Percentiles rank a stretch among this genome's conserved stretches.
Conservation (phyloP, 139 green algal genomes). For the Pedinophyceae sp. region DNA sequence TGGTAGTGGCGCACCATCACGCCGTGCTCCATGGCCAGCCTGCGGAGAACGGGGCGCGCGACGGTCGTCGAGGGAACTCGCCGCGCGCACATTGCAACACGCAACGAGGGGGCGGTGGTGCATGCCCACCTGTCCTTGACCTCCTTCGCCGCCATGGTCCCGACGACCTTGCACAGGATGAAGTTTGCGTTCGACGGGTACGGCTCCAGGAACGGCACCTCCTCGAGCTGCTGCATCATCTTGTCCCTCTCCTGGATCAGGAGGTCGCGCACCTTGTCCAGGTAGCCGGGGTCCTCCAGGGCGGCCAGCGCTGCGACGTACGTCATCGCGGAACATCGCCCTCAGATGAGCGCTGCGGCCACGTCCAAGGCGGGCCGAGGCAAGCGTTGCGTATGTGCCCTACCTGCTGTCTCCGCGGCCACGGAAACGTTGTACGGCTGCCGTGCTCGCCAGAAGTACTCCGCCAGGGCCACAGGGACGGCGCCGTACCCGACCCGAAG, state of each 20-base stretch:
- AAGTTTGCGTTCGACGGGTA: constrained; percentile 91
- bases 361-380: too few species aligned
- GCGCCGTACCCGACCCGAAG: constrained; percentile 38
- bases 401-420: constrained; percentile 69
- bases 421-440: constrained; percentile 98
- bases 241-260: constrained; percentile 68
- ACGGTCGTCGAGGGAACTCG: too few species aligned
- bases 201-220: constrained; percentile 70
- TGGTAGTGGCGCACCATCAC: constrained; percentile 88
- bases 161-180: constrained; percentile 70
- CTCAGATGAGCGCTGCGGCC: constrained; percentile 58
- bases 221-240: constrained; percentile 40
- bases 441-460: constrained; percentile 93
- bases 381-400: too few species aligned
- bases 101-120: too few species aligned
- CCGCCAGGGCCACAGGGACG: constrained; percentile 35
- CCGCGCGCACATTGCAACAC: too few species aligned
- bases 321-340: neutral
- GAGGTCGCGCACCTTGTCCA: constrained; percentile 35
- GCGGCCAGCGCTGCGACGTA: constrained; percentile 26
- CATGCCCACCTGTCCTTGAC: too few species aligned
- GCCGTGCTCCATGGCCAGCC: constrained; percentile 20
- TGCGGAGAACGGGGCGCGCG: too few species aligned
- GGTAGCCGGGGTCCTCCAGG: constrained; percentile 33
- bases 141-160: constrained; percentile 26